Percentiles rank a stretch among this genome's conserved stretches.
Evolutionary conservation across 345 rosid genomes (phyloP).

Genomic region (Trapa bicornis): DNA sequence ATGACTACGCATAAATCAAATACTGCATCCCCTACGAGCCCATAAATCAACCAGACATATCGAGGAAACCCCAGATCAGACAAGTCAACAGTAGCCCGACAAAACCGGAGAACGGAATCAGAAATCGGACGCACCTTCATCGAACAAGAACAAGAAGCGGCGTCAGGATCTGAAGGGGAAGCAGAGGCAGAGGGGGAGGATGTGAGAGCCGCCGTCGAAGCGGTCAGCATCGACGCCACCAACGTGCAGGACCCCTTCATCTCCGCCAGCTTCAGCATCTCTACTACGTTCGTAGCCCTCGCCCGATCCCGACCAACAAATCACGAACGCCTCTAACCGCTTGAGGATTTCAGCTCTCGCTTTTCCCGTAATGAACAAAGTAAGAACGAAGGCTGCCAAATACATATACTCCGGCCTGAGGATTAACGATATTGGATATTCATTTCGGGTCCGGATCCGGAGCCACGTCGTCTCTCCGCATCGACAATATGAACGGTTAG

Average conservation of each 20-base stretch:
- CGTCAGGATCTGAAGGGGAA: constrained; percentile 1
- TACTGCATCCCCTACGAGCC: background rate
- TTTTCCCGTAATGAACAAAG: too few relatives aligned
- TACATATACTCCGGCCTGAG: too few relatives aligned
- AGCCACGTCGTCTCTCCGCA: too few relatives aligned
- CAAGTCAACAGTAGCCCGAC: background rate
- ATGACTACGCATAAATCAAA: background rate
- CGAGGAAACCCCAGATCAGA: background rate
- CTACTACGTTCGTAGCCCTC: constrained; percentile 8
- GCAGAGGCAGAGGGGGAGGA: constrained; percentile 23
- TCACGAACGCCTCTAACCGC: background rate
- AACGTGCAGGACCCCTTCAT: constrained; percentile 28
- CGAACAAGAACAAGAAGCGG: background rate
- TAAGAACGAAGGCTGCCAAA: too few relatives aligned
- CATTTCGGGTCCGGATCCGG: too few relatives aligned
- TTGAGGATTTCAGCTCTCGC: background rate
- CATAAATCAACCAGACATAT: background rate
- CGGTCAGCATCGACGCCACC: constrained; percentile 26
- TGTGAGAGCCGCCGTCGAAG: constrained; percentile 26
- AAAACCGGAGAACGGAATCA: background rate
- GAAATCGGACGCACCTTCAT: constrained; percentile 11
- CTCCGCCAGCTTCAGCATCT: background rate
- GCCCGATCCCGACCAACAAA: constrained; percentile 23
- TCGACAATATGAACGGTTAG: too few relatives aligned
- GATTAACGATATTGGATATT: too few relatives aligned